Evolutionary conservation across 2,329 filamentous ascomycete genomes (phyloP).

Genomic region (Acephala macrosclerotiorum): DNA sequence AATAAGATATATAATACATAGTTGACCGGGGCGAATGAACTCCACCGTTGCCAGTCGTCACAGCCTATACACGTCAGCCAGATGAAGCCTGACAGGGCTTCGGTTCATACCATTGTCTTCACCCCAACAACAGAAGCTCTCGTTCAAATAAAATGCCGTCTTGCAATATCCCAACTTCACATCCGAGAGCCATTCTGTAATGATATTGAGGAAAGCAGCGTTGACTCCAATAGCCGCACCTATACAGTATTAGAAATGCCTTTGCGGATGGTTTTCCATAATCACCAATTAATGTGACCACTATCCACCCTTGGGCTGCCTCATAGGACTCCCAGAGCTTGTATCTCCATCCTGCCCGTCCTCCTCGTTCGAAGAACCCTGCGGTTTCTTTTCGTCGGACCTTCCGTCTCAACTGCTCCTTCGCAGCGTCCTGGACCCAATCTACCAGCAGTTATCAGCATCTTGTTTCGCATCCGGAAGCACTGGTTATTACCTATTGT

Average conservation of each 20-base stretch:
- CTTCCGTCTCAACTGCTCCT: conserved; percentile 85
- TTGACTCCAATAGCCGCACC: conserved; percentile 91
- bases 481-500: conserved; percentile 72
- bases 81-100: background rate
- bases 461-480: conserved; percentile 27
- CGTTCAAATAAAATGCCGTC: conserved; percentile 95
- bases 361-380: conserved; percentile 72
- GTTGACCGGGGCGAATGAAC: conserved; percentile 77
- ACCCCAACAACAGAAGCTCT: conserved; percentile 98
- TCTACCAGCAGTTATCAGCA: conserved; percentile 62
- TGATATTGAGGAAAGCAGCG: conserved; percentile 90
- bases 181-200: conserved; percentile 96
- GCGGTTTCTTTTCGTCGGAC: conserved; percentile 75
- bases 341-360: conserved; percentile 78
- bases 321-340: conserved; percentile 89
- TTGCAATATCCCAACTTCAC: conserved; percentile 96
- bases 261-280: conserved; percentile 5
- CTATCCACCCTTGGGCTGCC: conserved; percentile 97
- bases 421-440: conserved; percentile 97
- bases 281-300: conserved; percentile 83
- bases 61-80: conserved; percentile 65
- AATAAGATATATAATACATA: conserved; percentile 90
- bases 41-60: conserved; percentile 89
- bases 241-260: conserved; percentile 35
- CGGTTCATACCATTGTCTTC: conserved; percentile 74